Conservation (phyloP, 179 eudicot species). For the Silene coronaria region DNA sequence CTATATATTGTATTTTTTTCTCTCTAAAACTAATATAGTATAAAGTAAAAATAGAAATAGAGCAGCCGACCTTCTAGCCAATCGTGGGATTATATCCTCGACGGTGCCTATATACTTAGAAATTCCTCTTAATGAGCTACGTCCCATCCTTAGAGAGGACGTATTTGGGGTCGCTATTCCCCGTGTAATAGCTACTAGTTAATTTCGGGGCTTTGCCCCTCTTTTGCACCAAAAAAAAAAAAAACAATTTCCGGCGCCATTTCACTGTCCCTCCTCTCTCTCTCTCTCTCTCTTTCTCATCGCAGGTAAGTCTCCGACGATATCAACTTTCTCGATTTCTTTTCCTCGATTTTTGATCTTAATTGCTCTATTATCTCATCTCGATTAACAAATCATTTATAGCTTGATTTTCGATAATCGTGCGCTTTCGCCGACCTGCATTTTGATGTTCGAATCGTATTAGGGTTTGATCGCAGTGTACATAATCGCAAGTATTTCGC, state of each 20-base stretch:
- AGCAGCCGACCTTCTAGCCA: too few species aligned
- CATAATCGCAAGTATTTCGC: not conserved
- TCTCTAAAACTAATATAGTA: too few species aligned
- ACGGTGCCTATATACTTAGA: too few species aligned
- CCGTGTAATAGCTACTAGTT: too few species aligned
- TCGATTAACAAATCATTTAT: not conserved
- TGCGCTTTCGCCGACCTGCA: not conserved
- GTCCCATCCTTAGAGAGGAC: too few species aligned
- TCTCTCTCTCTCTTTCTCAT: not conserved
- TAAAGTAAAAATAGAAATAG: too few species aligned
- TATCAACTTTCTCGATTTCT: not conserved
- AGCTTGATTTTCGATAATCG: not conserved
- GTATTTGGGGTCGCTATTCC: too few species aligned
- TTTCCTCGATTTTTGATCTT: not conserved
- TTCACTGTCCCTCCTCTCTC: not conserved
- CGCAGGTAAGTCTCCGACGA: conserved; percentile 5
- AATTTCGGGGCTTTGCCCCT: too few species aligned
- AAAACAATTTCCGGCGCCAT: conserved; percentile 1
- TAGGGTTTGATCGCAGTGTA: not conserved
- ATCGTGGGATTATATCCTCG: too few species aligned
- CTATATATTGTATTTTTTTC: too few species aligned
- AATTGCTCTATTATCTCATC: not conserved
- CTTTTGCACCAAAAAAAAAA: too few species aligned
- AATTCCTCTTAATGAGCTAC: too few species aligned
- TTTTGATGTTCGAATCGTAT: not conserved